Conservation (phyloP, 495 filamentous ascomycete species). For the Trichoderma reesei region DNA sequence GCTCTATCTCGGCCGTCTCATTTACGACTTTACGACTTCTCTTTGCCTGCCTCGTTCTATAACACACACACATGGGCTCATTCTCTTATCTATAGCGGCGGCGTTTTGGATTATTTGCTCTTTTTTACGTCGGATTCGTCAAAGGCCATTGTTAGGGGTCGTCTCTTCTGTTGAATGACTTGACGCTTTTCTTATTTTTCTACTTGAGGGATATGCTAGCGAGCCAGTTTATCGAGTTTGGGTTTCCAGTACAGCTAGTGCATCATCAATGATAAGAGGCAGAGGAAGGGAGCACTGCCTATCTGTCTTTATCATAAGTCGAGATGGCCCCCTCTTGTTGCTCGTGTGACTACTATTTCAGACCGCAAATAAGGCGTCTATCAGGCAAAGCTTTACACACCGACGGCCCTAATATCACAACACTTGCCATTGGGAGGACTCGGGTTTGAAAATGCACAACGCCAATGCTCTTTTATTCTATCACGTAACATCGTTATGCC, state of each 20-base stretch:
- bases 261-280: no score
- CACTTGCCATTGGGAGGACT: no score
- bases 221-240: no score
- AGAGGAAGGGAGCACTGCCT: no score
- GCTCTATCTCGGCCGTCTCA: neutral
- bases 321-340: no score
- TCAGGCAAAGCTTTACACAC: no score
- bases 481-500: neutral
- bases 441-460: neutral
- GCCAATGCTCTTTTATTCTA: neutral
- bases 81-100: neutral
- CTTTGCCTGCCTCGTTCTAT: neutral
- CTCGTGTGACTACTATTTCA: no score
- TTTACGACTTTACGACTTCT: neutral
- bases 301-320: no score
- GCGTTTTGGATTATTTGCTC: neutral
- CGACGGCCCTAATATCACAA: no score
- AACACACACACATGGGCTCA: neutral
- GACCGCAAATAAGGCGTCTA: no score
- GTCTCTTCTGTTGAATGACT: neutral
- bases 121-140: neutral
- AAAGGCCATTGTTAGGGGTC: neutral
- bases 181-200: neutral
- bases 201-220: no score
- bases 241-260: no score